Evolutionary conservation across 2,329 filamentous ascomycete genomes (phyloP).

Genomic region (Ophiostoma sp.): DNA sequence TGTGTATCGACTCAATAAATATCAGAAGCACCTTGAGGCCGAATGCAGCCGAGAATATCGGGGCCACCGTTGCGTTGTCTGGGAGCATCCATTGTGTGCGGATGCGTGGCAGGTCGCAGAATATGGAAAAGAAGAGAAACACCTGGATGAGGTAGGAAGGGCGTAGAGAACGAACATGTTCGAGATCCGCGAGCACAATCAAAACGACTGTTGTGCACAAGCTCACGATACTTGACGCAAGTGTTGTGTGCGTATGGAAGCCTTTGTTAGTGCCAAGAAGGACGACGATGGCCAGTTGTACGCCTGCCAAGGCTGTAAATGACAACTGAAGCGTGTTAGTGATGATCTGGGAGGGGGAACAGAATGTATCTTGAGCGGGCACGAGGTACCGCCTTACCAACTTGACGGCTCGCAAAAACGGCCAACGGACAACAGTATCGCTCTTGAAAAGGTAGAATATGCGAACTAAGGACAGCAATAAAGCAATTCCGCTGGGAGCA

Average conservation of each 20-base stretch:
- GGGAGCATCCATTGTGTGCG: conserved; percentile 46
- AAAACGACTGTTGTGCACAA: conserved; percentile 34
- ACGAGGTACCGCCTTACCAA: conserved; percentile 7
- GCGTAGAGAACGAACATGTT: conserved; percentile 47
- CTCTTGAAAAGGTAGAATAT: conserved; percentile 16
- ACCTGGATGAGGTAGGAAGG: conserved; percentile 49
- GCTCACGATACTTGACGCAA: conserved; percentile 28
- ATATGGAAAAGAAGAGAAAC: conserved; percentile 46
- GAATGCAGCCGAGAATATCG: conserved; percentile 44
- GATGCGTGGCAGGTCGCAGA: conserved; percentile 47
- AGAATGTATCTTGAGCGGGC: neutral
- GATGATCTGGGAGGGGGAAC: neutral
- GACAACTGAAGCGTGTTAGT: neutral
- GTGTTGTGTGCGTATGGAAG: conserved; percentile 26
- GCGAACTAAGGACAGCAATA: conserved; percentile 18
- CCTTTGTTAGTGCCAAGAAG: conserved; percentile 21
- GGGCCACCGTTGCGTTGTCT: conserved; percentile 42
- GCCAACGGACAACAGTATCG: conserved; percentile 21
- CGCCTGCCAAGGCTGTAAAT: conserved; percentile 12
- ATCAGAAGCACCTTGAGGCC: conserved; percentile 46
- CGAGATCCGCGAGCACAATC: conserved; percentile 45
- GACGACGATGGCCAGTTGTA: conserved; percentile 23
- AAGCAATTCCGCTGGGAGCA: conserved; percentile 18
- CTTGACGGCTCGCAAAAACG: conserved; percentile 22
- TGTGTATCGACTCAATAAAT: conserved; percentile 48